phyloP scores from a whole-genome alignment of 768 basidiomycete species.

The Chlorophyllum brunneum region DNA sequence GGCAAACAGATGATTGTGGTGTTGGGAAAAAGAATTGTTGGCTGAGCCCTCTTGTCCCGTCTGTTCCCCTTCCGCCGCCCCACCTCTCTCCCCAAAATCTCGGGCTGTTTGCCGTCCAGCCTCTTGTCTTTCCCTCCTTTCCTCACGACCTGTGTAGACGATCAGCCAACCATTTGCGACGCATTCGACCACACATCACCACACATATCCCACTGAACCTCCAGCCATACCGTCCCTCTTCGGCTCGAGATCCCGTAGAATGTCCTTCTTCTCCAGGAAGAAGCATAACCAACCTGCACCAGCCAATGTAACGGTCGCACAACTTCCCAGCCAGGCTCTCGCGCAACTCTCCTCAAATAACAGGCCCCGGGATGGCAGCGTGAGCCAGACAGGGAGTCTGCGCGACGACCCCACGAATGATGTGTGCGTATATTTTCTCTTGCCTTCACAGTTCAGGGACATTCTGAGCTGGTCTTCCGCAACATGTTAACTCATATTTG shows the following conservation, averaged over 20 bases:
- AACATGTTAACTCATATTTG: slow-evolving; percentile 7
- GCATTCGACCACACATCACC: slow-evolving; percentile 7
- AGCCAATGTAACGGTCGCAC: slow-evolving; percentile 51
- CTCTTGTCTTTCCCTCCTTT: slow-evolving; percentile 1
- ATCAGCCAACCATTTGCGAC: neutral
- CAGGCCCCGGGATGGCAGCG: slow-evolving; percentile 25
- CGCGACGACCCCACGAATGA: slow-evolving; percentile 22
- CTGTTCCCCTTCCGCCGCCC: neutral
- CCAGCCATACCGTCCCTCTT: slow-evolving; percentile 70
- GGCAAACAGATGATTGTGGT: slow-evolving; percentile 10
- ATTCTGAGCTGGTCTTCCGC: neutral
- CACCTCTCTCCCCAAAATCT: slow-evolving; percentile 2
- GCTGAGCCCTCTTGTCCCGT: slow-evolving; percentile 2
- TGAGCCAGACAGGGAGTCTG: slow-evolving; percentile 25
- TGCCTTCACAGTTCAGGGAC: neutral
- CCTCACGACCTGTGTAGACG: slow-evolving; percentile 5
- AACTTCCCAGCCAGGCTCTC: slow-evolving; percentile 66
- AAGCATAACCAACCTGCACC: slow-evolving; percentile 46
- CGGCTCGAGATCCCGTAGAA: slow-evolving; percentile 56
- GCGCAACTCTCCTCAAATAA: slow-evolving; percentile 43
- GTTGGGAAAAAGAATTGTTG: slow-evolving; percentile 13
- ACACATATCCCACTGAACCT: slow-evolving; percentile 17
- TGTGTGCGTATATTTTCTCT: slow-evolving; percentile 20
- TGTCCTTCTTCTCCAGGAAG: slow-evolving; percentile 94
- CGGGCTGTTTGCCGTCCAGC: slow-evolving; percentile 8